Evolutionary conservation across 139 green algal species (phyloP).

Genomic region (Tetradesmus obliquus): DNA sequence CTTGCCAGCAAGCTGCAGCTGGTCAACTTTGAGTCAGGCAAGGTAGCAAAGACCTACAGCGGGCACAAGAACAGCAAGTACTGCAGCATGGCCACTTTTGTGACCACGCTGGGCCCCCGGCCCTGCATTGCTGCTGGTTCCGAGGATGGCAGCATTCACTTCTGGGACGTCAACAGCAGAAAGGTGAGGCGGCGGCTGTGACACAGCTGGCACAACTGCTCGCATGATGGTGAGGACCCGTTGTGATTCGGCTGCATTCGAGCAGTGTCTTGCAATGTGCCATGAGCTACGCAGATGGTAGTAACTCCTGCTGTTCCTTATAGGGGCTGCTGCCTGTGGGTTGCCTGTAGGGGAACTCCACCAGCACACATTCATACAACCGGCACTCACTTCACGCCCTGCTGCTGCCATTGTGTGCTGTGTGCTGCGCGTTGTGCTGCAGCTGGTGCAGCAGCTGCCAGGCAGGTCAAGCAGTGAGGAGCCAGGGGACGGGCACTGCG

Average conservation of each 20-base stretch:
- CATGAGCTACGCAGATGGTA: not conserved
- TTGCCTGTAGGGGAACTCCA: no score
- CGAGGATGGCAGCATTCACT: slow-evolving; percentile 83
- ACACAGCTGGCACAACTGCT: not conserved
- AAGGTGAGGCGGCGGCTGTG: slow-evolving; percentile 43
- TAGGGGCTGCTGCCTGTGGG: not conserved
- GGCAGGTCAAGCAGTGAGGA: slow-evolving; percentile 47
- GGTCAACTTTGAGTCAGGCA: slow-evolving; percentile 78
- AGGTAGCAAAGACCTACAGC: slow-evolving; percentile 69
- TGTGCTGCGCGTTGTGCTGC: not conserved
- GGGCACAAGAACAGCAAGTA: slow-evolving; percentile 67
- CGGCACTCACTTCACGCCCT: not conserved
- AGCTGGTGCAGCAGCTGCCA: slow-evolving; percentile 58
- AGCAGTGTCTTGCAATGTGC: not conserved
- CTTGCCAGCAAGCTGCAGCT: slow-evolving; percentile 74
- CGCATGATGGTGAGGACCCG: not conserved
- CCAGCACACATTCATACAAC: no score
- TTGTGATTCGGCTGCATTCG: not conserved
- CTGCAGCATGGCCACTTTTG: slow-evolving; percentile 51
- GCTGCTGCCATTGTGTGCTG: not conserved
- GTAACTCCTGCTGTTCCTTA: not conserved
- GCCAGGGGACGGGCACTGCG: slow-evolving; percentile 65
- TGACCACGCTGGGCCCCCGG: slow-evolving; percentile 14
- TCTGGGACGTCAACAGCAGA: slow-evolving; percentile 86
- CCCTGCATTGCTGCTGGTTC: slow-evolving; percentile 82